phyloP scores from a whole-genome alignment of 2,329 filamentous ascomycete species.

The Penicillium expansum region DNA sequence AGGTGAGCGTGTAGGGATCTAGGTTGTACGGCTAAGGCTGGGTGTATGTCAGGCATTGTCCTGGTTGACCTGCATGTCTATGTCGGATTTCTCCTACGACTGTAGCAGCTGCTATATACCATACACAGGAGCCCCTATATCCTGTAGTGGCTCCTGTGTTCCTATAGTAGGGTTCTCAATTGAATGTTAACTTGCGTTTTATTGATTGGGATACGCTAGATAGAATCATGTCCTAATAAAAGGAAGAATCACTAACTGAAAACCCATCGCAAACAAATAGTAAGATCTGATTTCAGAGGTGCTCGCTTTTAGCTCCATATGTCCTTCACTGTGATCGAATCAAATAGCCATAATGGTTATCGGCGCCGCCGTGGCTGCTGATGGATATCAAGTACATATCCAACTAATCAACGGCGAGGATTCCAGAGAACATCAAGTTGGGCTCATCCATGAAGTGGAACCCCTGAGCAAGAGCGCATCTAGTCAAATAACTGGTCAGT shows the following conservation, averaged over 20 bases:
- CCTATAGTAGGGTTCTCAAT: background rate
- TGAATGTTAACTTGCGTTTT: background rate
- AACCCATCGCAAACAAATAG: background rate
- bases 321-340: background rate
- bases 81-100: background rate
- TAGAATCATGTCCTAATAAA: background rate
- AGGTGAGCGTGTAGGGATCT: background rate
- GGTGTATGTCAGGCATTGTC: background rate
- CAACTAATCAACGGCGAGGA: background rate
- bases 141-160: background rate
- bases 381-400: background rate
- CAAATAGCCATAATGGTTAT: background rate
- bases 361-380: background rate
- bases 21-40: background rate
- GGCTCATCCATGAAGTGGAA: conserved; percentile 10
- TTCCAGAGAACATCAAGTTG: background rate
- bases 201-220: background rate
- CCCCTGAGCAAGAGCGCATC: background rate
- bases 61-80: background rate
- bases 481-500: background rate
- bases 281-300: background rate
- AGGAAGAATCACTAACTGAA: background rate
- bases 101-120: background rate
- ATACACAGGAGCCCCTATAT: background rate
- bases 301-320: background rate